Evolutionary conservation across 352 stramenopile genomes (phyloP), one percentile per base, ranked within the genome.

Genomic region (Phytophthora nicotianae): DNA sequence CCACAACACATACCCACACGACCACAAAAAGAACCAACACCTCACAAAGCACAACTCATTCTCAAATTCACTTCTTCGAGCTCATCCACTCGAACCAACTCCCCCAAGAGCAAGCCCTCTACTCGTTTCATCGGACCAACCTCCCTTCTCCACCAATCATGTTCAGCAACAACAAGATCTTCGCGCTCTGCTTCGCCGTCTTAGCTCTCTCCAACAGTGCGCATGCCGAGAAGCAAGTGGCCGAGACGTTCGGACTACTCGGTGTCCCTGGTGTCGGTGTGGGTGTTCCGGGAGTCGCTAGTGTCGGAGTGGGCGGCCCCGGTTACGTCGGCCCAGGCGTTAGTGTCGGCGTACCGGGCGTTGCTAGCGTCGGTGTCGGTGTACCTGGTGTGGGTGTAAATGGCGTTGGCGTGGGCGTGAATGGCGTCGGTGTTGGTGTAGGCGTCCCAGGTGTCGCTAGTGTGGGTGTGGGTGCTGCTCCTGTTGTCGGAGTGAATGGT

Each of bases 21-120:
- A 27, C 24, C n/a, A n/a, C n/a, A n/a, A n/a, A n/a, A n/a, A n/a
- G n/a, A n/a, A n/a, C n/a, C n/a, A n/a, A n/a, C n/a, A n/a, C n/a
- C n/a, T n/a, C n/a, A n/a, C n/a, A n/a, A n/a, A 40, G 2, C 14
- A 24, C 4, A 26, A 14, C 5, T 40, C 45, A 51, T 51, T 38
- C 47, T 43, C 27, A 29, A 46, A 35, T 40, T 57, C n/a, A 40
- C 37, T 20, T 7, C 23, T 13, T 26, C 50, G 21, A 33, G 33
- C 19, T 27, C 19, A 51, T 40, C 29, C n/a, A 26, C 24, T 51
- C 26, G 33, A 46, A 35, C 49, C 29, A 56, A 37, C 33, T 56
- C 17, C 13, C 8, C 21, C 19, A 46, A 56, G 20, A 37, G 21
- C 24, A 52, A 40, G 6, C 27, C 21, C 27, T 41, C n/a, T 41